Evolutionary conservation across 2,329 filamentous ascomycete species (phyloP).

Genomic region (Xylaria sp.): DNA sequence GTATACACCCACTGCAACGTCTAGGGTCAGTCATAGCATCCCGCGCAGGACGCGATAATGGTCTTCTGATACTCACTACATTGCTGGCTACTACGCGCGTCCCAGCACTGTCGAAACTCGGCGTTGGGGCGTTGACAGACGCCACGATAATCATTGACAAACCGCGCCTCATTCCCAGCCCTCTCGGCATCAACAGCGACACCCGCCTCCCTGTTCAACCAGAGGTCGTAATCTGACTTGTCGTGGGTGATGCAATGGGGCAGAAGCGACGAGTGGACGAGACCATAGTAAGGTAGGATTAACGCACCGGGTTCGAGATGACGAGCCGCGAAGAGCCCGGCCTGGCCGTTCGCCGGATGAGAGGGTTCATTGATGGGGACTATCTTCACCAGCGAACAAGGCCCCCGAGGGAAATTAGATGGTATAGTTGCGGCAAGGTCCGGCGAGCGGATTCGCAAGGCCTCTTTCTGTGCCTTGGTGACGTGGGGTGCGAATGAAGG

Average conservation of each 20-base stretch:
- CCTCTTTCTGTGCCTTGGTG: constrained; percentile 53
- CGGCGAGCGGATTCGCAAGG: constrained; percentile 50
- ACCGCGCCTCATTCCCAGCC: constrained; percentile 71
- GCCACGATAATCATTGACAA: constrained; percentile 74
- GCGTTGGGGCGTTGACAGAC: constrained; percentile 64
- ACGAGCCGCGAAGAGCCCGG: constrained; percentile 68
- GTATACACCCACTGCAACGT: constrained; percentile 50
- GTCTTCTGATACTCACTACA: constrained; percentile 56
- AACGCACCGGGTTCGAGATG: constrained; percentile 64
- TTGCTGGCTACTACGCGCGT: constrained; percentile 59
- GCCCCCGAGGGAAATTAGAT: constrained; percentile 52
- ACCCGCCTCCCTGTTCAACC: constrained; percentile 65
- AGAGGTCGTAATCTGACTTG: constrained; percentile 71
- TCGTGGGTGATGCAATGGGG: constrained; percentile 50
- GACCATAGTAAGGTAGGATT: constrained; percentile 70
- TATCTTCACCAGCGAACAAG: constrained; percentile 64
- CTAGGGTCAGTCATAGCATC: constrained; percentile 15
- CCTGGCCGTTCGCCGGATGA: constrained; percentile 69
- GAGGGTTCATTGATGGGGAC: constrained; percentile 58
- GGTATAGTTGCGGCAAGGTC: constrained; percentile 50
- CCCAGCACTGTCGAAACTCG: constrained; percentile 69
- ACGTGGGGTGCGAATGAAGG: constrained; percentile 61
- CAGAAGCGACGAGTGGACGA: constrained; percentile 59
- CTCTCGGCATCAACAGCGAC: constrained; percentile 69
- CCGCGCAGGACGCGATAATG: background rate